Evolutionary conservation across 305 asterid species (phyloP), one percentile per base, ranked within the genome.

Genomic region (Lippia alba): DNA sequence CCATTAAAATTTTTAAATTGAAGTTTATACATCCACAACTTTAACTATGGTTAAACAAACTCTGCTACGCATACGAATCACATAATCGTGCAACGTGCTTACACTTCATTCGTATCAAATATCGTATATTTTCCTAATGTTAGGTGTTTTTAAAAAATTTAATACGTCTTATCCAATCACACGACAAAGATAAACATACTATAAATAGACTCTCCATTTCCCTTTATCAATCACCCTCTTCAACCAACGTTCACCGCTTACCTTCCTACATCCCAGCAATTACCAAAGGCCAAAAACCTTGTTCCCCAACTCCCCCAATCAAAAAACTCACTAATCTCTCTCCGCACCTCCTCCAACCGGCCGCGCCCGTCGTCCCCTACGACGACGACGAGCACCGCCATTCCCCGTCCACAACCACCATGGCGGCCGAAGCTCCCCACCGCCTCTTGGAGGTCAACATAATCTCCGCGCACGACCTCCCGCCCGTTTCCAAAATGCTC

Each of bases 381-480:
- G 74, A 63, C 68, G 78, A 40, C 70, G 44, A 56, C 58, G 36
- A 58, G 8, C 46, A 49, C 18, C 24, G n/a, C 71, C 61, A 24
- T 24, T 24, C 3, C 16, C 11, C 36, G 41, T 55, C 57, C 66
- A 1, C n/a, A 16, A 24, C 10, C 36, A 57, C 81, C 60, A 79
- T 83, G 85, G 56, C 87, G 44, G 32, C 41, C 12, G 75, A 65
- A 41, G 33, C 74, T 2, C 64, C 78, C 2, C 44, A 53, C 70
- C 80, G 66, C 32, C 83, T 82, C 77, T 75, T 89, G 1, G 90
- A 82, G 50, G 74, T 89, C 83, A 83, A 64, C 74, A 39, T 89
- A 54, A 79, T 89, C 48, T 87, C 93, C 30, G 93, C 96, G 11
- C 82, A 77, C 4, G 90, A 87, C 41, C 91, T 89, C 39, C 85